phyloP scores from a whole-genome alignment of 1,139 yeast genomes.

The Nakaseomyces kungkrabaensis region DNA sequence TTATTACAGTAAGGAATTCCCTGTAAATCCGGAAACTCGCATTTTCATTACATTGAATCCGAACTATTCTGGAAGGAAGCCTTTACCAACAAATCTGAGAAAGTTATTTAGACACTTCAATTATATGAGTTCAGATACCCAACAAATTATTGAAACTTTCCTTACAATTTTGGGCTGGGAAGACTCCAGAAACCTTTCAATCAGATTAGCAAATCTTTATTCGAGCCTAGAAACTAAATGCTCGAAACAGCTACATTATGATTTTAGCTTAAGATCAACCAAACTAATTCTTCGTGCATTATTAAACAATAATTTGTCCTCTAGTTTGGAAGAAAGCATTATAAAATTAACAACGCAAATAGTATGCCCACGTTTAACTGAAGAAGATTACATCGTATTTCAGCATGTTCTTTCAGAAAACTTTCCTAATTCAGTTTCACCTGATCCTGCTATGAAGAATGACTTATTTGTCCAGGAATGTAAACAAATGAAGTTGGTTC shows the following conservation, averaged over 20 bases:
- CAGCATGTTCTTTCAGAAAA: too few species aligned
- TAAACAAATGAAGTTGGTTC: not conserved
- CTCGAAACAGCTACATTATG: slow-evolving; percentile 65
- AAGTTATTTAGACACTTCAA: slow-evolving; percentile 68
- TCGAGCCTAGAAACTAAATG: slow-evolving; percentile 32
- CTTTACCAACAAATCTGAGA: slow-evolving; percentile 78
- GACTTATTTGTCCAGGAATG: too few species aligned
- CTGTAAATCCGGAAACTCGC: slow-evolving; percentile 49
- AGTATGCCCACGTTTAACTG: not conserved
- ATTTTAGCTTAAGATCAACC: slow-evolving; percentile 56
- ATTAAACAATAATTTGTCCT: not conserved
- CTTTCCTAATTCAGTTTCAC: too few species aligned
- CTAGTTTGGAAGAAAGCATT: not conserved
- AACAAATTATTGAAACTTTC: slow-evolving; percentile 60
- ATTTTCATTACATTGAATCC: slow-evolving; percentile 91
- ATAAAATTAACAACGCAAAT: not conserved
- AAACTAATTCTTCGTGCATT: not conserved
- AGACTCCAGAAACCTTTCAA: slow-evolving; percentile 40
- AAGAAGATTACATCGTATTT: not conserved
- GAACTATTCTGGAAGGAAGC: slow-evolving; percentile 72
- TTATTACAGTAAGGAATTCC: slow-evolving; percentile 39
- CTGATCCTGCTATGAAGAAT: too few species aligned
- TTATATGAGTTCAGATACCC: slow-evolving; percentile 65
- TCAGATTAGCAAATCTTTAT: slow-evolving; percentile 49
- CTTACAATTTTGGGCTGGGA: slow-evolving; percentile 65